A percentile compares a stretch with the other conserved stretches of the same genome.
Evolutionary conservation across 306 rosid species (phyloP).

Genomic region (Trifolium subterraneum): DNA sequence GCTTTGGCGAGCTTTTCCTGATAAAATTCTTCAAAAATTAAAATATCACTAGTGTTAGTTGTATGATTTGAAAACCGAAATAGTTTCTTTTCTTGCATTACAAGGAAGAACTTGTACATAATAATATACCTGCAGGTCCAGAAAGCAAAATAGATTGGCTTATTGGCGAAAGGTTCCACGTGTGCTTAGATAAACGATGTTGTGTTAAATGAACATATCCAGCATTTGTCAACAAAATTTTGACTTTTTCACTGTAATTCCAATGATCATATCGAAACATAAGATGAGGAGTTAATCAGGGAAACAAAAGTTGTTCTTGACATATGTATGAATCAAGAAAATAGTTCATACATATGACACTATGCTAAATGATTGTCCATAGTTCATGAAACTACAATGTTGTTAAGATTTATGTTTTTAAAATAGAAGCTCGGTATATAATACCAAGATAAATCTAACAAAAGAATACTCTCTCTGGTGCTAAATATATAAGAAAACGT

Average conservation of each 20-base stretch:
- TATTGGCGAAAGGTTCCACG: slow-evolving; percentile 77
- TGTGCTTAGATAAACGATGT: slow-evolving; percentile 66
- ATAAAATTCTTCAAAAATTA: slow-evolving; percentile 63
- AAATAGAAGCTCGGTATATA: slow-evolving; percentile 4
- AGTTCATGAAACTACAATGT: slow-evolving; percentile 1
- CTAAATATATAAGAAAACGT: too few species aligned
- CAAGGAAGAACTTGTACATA: neutral
- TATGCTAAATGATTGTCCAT: slow-evolving; percentile 1
- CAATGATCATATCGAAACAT: slow-evolving; percentile 30
- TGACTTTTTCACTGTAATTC: slow-evolving; percentile 66
- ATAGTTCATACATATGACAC: neutral
- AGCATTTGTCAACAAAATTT: slow-evolving; percentile 70
- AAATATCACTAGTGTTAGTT: slow-evolving; percentile 29
- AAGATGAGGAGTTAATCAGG: slow-evolving; percentile 12
- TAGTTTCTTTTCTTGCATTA: neutral
- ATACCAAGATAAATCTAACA: too few species aligned
- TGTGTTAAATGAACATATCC: slow-evolving; percentile 78
- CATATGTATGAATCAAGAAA: slow-evolving; percentile 24
- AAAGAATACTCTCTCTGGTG: too few species aligned
- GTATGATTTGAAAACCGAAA: slow-evolving; percentile 16
- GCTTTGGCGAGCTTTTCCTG: slow-evolving; percentile 82
- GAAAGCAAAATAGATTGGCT: slow-evolving; percentile 85
- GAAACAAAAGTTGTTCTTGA: neutral
- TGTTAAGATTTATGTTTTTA: slow-evolving; percentile 14
- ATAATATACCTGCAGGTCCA: slow-evolving; percentile 78